Evolutionary conservation across 352 stramenopile species (phyloP).

Genomic region (Pythium rhizo-oryzae): DNA sequence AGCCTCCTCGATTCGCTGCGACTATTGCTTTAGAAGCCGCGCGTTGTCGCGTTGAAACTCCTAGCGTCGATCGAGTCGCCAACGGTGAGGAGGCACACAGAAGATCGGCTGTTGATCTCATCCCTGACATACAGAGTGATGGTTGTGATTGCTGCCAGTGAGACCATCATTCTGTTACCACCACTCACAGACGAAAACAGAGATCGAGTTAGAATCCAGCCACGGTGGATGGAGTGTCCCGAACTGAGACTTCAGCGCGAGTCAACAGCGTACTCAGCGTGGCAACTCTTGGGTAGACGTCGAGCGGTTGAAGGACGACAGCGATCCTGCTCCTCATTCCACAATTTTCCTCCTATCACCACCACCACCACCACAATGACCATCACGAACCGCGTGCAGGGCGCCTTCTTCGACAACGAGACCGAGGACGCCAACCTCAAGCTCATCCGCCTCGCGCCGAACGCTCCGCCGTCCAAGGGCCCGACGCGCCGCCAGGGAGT

Average conservation of each 20-base stretch:
- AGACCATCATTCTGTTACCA: neutral
- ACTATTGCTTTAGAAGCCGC: too few species aligned
- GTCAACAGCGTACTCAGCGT: neutral
- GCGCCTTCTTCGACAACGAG: conserved; percentile 12
- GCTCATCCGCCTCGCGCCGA: conserved; percentile 12
- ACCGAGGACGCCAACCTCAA: conserved; percentile 1
- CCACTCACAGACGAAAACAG: neutral
- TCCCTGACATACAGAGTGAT: neutral
- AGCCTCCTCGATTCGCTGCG: too few species aligned
- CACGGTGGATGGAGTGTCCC: neutral
- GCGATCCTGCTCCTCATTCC: neutral
- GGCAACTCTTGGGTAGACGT: neutral
- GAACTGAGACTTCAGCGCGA: neutral
- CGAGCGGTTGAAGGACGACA: too few species aligned
- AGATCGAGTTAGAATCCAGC: neutral
- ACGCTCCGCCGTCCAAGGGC: conserved; percentile 12
- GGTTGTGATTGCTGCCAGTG: neutral
- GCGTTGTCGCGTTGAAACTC: too few species aligned
- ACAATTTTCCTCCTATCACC: neutral
- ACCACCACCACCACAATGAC: conserved; percentile 1
- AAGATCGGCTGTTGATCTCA: too few species aligned
- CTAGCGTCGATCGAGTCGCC: too few species aligned
- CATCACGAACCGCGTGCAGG: conserved; percentile 15
- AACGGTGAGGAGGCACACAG: too few species aligned
- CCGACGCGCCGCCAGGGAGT: conserved; percentile 7